A percentile compares a stretch with the other conserved stretches of the same genome.
These are phyloP conservation scores for Mortierella sp. DNA, from an alignment of 371 early-diverging fungal genomes.

Conservation along the genomic window DNA sequence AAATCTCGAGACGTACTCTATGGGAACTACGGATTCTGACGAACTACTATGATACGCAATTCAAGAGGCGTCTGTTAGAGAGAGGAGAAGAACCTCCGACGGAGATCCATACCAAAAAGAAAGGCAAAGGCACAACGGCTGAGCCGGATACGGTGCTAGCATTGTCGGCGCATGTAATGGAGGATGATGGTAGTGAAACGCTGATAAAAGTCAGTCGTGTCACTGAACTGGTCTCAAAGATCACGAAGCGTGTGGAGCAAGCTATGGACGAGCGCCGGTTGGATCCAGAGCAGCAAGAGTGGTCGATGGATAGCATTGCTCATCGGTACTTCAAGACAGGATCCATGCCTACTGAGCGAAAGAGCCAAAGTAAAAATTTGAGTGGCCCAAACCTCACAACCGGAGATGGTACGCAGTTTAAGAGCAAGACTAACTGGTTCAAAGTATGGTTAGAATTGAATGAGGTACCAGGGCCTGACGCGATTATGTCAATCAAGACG, in stretches of 20 bases:
- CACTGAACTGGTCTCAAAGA: slow-evolving; percentile 34
- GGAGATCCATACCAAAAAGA: background rate
- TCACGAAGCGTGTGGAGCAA: slow-evolving; percentile 40
- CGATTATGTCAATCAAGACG: slow-evolving; percentile 18
- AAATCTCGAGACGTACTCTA: slow-evolving; percentile 35
- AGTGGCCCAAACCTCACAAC: background rate
- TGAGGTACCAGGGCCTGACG: slow-evolving; percentile 34
- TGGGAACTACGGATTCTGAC: slow-evolving; percentile 43
- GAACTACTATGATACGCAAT: slow-evolving; percentile 42
- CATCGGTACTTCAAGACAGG: slow-evolving; percentile 26
- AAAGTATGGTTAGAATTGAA: slow-evolving; percentile 47
- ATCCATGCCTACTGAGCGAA: slow-evolving; percentile 6
- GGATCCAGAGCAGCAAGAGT: background rate
- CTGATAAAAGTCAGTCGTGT: slow-evolving; percentile 37
- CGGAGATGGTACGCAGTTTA: background rate
- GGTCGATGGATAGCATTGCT: slow-evolving; percentile 1
- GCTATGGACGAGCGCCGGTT: slow-evolving; percentile 8
- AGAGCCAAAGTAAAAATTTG: background rate
- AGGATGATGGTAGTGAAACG: slow-evolving; percentile 52
- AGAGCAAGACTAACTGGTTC: slow-evolving; percentile 36
- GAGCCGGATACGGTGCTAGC: background rate
- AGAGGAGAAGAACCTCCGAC: background rate
- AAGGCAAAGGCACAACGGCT: background rate
- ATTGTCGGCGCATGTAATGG: slow-evolving; percentile 17
- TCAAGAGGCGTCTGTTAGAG: slow-evolving; percentile 17